A percentile compares a stretch with the other conserved stretches of the same genome.
Conservation (phyloP, 2,329 filamentous ascomycete species). For the Diaporthe sp. region DNA sequence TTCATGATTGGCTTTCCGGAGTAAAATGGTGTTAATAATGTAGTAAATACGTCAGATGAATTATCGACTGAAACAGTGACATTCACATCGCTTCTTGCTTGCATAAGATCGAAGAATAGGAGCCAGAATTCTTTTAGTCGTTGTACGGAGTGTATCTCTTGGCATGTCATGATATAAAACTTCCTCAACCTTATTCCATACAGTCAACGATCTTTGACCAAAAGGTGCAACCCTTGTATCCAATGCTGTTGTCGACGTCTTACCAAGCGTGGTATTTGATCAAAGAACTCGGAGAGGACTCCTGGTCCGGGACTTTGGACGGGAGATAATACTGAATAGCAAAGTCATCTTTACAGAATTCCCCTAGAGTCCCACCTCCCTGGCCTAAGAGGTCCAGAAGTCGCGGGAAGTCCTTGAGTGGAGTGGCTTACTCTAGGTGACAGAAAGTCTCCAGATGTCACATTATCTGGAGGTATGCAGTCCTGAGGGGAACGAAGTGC, state of each 20-base stretch:
- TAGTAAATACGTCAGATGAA: not conserved
- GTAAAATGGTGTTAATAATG: not conserved
- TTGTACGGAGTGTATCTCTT: not conserved
- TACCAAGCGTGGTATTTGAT: not conserved
- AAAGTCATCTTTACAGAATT: not conserved
- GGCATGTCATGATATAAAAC: not conserved
- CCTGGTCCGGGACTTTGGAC: not conserved
- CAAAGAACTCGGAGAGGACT: not conserved
- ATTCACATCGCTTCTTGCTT: not conserved
- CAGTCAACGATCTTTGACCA: not conserved
- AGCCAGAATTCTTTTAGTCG: not conserved
- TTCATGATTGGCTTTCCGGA: not conserved
- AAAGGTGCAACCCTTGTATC: not conserved
- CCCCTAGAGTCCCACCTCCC: no score
- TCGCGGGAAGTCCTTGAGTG: no score
- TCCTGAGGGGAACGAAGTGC: no score
- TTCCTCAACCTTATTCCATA: not conserved
- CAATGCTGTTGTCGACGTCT: not conserved
- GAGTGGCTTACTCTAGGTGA: no score
- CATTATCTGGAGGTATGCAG: no score
- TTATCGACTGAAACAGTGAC: not conserved
- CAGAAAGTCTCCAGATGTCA: no score
- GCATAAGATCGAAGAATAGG: not conserved
- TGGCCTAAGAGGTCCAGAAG: no score
- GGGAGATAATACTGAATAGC: not conserved